Evolutionary conservation across 345 rosid species (phyloP).

Genomic region (Carallia brachiata): DNA sequence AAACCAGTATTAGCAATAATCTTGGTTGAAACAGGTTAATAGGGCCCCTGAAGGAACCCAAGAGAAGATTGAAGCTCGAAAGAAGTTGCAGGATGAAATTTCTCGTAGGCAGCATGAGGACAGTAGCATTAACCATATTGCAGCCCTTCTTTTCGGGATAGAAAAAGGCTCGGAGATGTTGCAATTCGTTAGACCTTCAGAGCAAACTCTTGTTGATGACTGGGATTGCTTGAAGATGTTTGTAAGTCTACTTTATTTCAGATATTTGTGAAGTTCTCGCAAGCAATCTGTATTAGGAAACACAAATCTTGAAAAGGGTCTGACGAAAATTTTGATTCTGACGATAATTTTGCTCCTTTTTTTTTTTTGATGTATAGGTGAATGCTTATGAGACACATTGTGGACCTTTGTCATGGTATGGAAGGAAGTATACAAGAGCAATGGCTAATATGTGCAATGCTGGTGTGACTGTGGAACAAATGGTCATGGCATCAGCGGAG

Average conservation of each 20-base stretch:
- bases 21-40: conserved; percentile 27
- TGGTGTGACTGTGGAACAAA: conserved; percentile 36
- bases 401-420: conserved; percentile 44
- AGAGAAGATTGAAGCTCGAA: conserved; percentile 41
- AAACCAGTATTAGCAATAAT: background rate
- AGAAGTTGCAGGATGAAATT: conserved; percentile 26
- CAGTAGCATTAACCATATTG: conserved; percentile 30
- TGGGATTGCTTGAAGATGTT: conserved; percentile 62
- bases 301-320: background rate
- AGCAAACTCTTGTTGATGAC: conserved; percentile 57
- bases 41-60: conserved; percentile 38
- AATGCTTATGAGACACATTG: conserved; percentile 41
- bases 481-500: conserved; percentile 32
- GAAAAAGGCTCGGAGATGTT: conserved; percentile 28
- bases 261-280: too few species aligned
- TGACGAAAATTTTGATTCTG: background rate
- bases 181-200: conserved; percentile 35
- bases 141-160: conserved; percentile 27
- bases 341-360: too few species aligned
- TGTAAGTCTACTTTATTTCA: conserved; percentile 26
- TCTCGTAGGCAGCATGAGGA: conserved; percentile 39
- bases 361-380: conserved; percentile 32
- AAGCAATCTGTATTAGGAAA: too few species aligned
- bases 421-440: conserved; percentile 48
- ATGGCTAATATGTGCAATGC: conserved; percentile 65